These are phyloP conservation scores for Lasiosphaeriaceae sp. DNA, from an alignment of 495 filamentous ascomycete species.

Conservation along the genomic window DNA sequence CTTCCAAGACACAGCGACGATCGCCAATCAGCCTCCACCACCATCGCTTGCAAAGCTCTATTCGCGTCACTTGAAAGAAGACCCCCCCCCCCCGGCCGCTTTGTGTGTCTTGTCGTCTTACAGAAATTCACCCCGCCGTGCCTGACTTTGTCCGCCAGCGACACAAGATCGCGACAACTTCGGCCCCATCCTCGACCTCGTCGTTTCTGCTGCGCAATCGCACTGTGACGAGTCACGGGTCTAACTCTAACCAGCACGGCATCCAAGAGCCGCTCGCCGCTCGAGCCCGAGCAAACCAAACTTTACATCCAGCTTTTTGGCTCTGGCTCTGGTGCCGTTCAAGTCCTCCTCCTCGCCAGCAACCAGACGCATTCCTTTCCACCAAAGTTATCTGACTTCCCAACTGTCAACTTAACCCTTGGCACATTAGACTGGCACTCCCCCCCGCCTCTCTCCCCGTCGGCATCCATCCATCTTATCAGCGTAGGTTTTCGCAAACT, in stretches of 20 bases:
- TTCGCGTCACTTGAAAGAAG: slow-evolving; percentile 10
- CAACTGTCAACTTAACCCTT: background rate
- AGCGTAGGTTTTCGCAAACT: background rate
- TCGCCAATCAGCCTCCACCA: slow-evolving; percentile 10
- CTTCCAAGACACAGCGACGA: background rate
- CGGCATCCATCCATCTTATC: background rate
- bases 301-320: background rate
- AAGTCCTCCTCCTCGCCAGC: background rate
- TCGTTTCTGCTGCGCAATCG: slow-evolving; percentile 1
- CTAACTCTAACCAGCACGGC: background rate
- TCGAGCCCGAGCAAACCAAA: background rate
- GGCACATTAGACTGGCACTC: background rate
- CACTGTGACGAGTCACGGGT: background rate
- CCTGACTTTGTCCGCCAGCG: background rate
- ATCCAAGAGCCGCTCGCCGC: background rate
- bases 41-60: slow-evolving; percentile 8
- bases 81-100: too few species aligned
- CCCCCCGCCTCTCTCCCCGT: background rate
- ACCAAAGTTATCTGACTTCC: background rate
- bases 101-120: background rate
- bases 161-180: background rate
- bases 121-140: background rate
- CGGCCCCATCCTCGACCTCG: background rate
- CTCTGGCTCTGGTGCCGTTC: too few species aligned
- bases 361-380: background rate